These are phyloP conservation scores for Elongisporangium prolatum DNA, from an alignment of 352 stramenopile species.

Conservation along the genomic window DNA sequence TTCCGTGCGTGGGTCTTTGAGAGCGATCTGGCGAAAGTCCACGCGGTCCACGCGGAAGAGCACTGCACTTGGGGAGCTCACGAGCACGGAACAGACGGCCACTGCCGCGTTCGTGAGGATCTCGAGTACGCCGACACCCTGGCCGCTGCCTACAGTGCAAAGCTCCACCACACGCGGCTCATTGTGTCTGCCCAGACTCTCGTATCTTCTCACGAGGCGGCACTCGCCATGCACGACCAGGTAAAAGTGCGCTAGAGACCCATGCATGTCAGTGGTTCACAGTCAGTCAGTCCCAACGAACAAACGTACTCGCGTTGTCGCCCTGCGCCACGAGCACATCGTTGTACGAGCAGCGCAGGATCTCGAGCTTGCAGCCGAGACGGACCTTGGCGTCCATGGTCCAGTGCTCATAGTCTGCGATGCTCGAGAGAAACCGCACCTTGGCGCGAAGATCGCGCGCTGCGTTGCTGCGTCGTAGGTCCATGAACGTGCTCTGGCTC, in stretches of 20 bases:
- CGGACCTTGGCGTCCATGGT: constrained; percentile 52
- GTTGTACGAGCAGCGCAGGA: constrained; percentile 56
- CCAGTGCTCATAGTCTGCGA: constrained; percentile 54
- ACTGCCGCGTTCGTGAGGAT: constrained; percentile 27
- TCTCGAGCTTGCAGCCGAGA: constrained; percentile 59
- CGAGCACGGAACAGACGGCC: constrained; percentile 49
- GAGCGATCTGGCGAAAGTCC: constrained; percentile 57
- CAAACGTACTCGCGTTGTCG: constrained; percentile 41
- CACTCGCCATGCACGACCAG: constrained; percentile 66
- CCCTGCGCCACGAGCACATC: constrained; percentile 52
- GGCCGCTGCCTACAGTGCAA: constrained; percentile 44
- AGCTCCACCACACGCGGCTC: constrained; percentile 50
- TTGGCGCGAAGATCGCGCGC: constrained; percentile 62
- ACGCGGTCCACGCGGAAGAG: constrained; percentile 66
- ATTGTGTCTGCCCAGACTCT: constrained; percentile 2
- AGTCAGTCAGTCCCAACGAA: background rate
- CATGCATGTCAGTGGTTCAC: background rate
- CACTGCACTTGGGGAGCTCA: constrained; percentile 51
- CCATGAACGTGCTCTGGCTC: constrained; percentile 55
- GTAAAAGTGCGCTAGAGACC: constrained; percentile 41
- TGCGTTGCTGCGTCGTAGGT: constrained; percentile 47
- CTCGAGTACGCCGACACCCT: constrained; percentile 67
- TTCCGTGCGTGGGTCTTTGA: constrained; percentile 53
- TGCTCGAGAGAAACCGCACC: constrained; percentile 44
- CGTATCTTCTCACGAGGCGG: constrained; percentile 53